Percentiles rank a stretch among this genome's conserved stretches.
Evolutionary conservation across 805 yeast species (phyloP).

Genomic region (Ogataea pilisensis): DNA sequence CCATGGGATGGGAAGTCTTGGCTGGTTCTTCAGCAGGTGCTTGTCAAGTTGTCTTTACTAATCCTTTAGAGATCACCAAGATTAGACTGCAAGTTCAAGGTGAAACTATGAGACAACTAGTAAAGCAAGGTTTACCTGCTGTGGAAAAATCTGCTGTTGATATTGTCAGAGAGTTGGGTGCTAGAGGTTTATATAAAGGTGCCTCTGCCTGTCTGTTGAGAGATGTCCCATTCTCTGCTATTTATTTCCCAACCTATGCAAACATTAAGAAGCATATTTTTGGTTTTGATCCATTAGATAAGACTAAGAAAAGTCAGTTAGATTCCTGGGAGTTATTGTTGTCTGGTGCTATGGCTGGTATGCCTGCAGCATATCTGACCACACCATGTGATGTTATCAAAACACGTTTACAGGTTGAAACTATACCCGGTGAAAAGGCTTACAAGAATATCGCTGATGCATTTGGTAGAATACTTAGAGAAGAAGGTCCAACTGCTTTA

Average conservation of each 20-base stretch:
- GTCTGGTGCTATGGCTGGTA: conserved; percentile 94
- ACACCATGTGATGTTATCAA: conserved; percentile 97
- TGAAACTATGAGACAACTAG: conserved; percentile 43
- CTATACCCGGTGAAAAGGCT: conserved; percentile 69
- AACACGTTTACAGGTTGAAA: conserved; percentile 86
- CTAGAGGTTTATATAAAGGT: conserved; percentile 86
- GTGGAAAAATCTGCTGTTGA: conserved; percentile 56
- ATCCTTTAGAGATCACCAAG: conserved; percentile 93
- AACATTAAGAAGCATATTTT: conserved; percentile 81
- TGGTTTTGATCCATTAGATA: conserved; percentile 71
- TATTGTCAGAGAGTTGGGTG: conserved; percentile 74
- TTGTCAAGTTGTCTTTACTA: conserved; percentile 93
- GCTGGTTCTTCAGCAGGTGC: conserved; percentile 97
- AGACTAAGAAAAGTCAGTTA: conserved; percentile 53
- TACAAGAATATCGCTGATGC: conserved; percentile 81
- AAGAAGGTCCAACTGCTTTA: conserved; percentile 82
- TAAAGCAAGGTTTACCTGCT: conserved; percentile 24
- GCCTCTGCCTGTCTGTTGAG: conserved; percentile 86
- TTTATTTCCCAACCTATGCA: conserved; percentile 95
- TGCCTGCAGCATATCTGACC: conserved; percentile 95
- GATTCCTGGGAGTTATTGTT: conserved; percentile 79
- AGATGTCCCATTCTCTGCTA: conserved; percentile 95
- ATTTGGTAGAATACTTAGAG: conserved; percentile 62
- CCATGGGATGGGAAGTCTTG: conserved; percentile 60
- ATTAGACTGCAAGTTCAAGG: conserved; percentile 95